Evolutionary conservation across 768 basidiomycete genomes (phyloP), one percentile per base, ranked within the genome.

Genomic region (Suillus placidus): DNA sequence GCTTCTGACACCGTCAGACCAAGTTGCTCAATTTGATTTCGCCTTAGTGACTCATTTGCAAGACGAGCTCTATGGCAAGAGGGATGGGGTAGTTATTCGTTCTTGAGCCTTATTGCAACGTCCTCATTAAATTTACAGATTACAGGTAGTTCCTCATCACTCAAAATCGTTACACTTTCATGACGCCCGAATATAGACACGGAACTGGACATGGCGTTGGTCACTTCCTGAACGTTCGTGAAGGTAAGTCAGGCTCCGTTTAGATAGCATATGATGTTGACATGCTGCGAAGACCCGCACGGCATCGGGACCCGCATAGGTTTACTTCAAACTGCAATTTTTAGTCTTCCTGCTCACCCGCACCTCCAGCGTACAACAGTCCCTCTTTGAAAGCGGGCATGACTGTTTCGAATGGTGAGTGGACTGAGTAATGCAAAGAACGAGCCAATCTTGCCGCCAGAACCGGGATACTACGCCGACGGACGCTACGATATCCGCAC

Each of bases 181-280:
- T 42, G 26, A 60, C 20, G 18, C 26, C 30, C 3, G 18, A 12
- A 47, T 49, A 8, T 61, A 91, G 94, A 66, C 95, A 97, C 67
- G 93, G 94, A 6, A 97, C 96, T 23, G 95, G 95, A 0, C 97
- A 98, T 71, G 97, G 97, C 38, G 92, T 99, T 38, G 97, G 97
- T 0, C 90, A 93, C 69, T 99, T 91, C 80, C 78, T 99, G 62
- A 97, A 97, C 67, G 96, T 98, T 0, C 96, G 98, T 71, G 95
- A 99, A 83, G 82, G 81, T 80, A 66, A 43, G 45, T 16, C 9
- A 32, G 9, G 34, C 32, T 63, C 18, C 35, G 2, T 63, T 32
- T 13, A 3, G 12, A 35, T 20, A 32, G 30, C 6, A 1, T 20
- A 32, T 0, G 10, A 32, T 57, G 4, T 61, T 76, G 42, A 74